Base-by-base conservation (phyloP, 768 basidiomycete genomes). In the Mrakia frigida region DNA sequence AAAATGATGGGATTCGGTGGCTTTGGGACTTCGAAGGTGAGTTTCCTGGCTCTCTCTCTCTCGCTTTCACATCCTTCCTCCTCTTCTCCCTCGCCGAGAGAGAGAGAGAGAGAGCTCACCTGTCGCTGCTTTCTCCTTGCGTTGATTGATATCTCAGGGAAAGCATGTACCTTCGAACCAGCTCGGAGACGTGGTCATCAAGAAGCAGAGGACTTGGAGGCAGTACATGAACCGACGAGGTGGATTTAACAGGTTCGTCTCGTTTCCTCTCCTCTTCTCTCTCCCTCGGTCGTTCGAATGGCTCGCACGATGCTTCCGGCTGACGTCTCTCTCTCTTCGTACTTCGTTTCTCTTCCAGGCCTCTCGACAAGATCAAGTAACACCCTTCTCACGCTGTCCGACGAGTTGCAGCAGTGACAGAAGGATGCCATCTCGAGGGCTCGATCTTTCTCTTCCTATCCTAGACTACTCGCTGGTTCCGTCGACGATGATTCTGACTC, bases 351-450 rank as follows among this genome's bases (percentile, higher is more conserved):
- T 79, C 41, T 81, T 81, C 53, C 80, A 93, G 94, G 80, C 94
- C 95, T 25, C 84, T 98, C 78, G 95, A 97, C 85, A 95, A 95
- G 86, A 94, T 97, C 87, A 96, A 95, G 85, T 96, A 87, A 10
- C 7, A 25, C n/a, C 14, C 35, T n/a, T 23, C 28, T 33, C 39
- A 28, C 18, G 25, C 46, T 14, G 11, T 43, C 16, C 46, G 46
- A 50, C 9, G 43, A 2, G 6, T 2, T 2, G 46, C 16, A 50
- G 46, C 11, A 50, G n/a, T n/a, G 46, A 50, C 43, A 14, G 9
- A 46, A 9, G 46, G 46, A 50, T 18, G 16, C 1, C 46, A 50
- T 50, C 46, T 50, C 46, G 46, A 2, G 46, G 46, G 10, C 46
- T 50, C 1, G 46, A 50, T 50, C 18, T 50, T 50, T 21, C 18